Evolutionary conservation across 2,329 filamentous ascomycete genomes (phyloP).

Genomic region (Magnaporthiopsis rhizophila): DNA sequence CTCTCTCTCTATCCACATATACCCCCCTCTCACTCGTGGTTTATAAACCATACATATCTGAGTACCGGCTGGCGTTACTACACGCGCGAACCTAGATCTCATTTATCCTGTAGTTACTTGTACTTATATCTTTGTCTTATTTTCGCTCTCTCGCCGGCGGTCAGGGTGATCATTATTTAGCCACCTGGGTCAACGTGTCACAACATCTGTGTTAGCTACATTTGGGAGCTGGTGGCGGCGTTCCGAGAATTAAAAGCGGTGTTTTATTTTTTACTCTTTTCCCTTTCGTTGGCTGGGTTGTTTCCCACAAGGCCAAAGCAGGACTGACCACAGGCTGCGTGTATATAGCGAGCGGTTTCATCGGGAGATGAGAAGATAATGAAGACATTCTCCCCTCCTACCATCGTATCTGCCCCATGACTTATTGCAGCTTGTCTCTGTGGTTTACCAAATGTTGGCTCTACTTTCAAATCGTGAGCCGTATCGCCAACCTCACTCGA

Average conservation of each 20-base stretch:
- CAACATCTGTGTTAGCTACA: constrained; percentile 31
- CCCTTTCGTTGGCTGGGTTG: not conserved
- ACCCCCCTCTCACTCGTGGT: constrained; percentile 16
- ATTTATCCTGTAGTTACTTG: constrained; percentile 34
- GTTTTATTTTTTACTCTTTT: not conserved
- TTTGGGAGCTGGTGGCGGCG: constrained; percentile 14
- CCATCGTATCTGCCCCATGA: not conserved
- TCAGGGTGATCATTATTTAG: not conserved
- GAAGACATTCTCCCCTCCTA: constrained; percentile 7
- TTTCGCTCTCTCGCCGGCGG: constrained; percentile 23
- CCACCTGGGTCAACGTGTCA: constrained; percentile 18
- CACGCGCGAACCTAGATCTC: constrained; percentile 22
- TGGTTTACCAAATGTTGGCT: no score
- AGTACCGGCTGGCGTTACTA: constrained; percentile 19
- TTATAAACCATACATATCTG: constrained; percentile 20
- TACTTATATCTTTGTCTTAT: constrained; percentile 38
- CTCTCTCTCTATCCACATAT: constrained; percentile 12
- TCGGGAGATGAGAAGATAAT: constrained; percentile 6
- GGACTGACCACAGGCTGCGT: not conserved
- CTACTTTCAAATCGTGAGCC: no score
- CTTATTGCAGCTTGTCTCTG: no score
- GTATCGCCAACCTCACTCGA: no score
- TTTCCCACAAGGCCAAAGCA: not conserved
- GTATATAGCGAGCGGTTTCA: constrained; percentile 6
- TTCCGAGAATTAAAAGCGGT: constrained; percentile 10